Conservation (phyloP, 441 rosid genomes). For the Pelargonium myrrhifolium region DNA sequence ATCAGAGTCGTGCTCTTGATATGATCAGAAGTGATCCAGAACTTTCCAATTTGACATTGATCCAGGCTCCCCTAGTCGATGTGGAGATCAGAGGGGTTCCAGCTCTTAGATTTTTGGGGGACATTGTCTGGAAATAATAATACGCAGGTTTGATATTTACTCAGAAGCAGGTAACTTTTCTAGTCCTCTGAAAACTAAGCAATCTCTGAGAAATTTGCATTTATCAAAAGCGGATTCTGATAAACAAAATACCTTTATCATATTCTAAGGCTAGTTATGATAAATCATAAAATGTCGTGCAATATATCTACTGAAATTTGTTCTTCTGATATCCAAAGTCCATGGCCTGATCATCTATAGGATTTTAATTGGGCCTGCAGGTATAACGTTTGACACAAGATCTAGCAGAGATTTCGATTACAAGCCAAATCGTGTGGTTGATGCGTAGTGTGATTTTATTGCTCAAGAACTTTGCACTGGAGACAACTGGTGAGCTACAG, state of each 20-base stretch:
- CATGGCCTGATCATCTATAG: background rate
- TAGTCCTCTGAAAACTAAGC: background rate
- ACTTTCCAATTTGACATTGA: conserved; percentile 55
- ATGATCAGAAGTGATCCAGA: conserved; percentile 65
- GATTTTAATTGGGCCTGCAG: background rate
- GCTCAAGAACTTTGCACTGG: background rate
- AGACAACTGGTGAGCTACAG: no score
- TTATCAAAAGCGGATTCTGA: background rate
- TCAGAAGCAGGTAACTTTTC: background rate
- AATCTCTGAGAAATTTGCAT: background rate
- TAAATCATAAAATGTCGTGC: background rate
- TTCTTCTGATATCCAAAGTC: background rate
- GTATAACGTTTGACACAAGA: background rate
- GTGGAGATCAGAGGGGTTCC: conserved; percentile 97
- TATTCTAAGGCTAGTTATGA: background rate
- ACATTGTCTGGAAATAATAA: conserved; percentile 77
- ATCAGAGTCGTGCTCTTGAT: conserved; percentile 83
- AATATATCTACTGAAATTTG: background rate
- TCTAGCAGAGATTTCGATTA: background rate
- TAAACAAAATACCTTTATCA: background rate
- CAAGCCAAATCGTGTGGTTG: background rate
- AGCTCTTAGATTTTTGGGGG: conserved; percentile 80
- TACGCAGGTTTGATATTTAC: background rate
- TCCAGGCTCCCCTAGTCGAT: conserved; percentile 81
- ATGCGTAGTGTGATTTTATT: background rate